These are phyloP conservation scores for Penicillium sclerotiorum DNA, from an alignment of 2,329 filamentous ascomycete genomes.

Conservation along the genomic window DNA sequence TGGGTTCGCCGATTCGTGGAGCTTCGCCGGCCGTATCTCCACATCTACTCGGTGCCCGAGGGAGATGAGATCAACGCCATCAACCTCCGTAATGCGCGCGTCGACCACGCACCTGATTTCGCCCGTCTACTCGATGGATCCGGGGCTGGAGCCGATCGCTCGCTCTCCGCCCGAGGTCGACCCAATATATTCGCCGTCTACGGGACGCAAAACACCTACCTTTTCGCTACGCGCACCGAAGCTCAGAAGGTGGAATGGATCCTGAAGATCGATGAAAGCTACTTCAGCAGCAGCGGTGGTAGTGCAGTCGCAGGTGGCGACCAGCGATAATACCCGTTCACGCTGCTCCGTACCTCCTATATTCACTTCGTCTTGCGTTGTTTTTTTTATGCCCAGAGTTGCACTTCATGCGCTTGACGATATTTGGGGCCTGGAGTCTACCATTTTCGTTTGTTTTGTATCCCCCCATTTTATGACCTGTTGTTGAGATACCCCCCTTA, in stretches of 20 bases:
- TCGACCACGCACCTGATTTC: slow-evolving; percentile 89
- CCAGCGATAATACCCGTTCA: slow-evolving; percentile 18
- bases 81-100: slow-evolving; percentile 83
- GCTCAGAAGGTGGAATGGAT: slow-evolving; percentile 97
- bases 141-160: slow-evolving; percentile 38
- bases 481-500: slow-evolving; percentile 44
- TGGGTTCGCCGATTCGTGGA: slow-evolving; percentile 96
- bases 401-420: slow-evolving; percentile 26
- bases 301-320: slow-evolving; percentile 28
- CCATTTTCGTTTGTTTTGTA: slow-evolving; percentile 15
- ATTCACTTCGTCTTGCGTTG: slow-evolving; percentile 5
- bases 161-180: slow-evolving; percentile 47
- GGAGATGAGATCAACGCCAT: slow-evolving; percentile 90
- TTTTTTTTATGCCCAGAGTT: slow-evolving; percentile 2
- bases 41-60: slow-evolving; percentile 81
- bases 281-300: slow-evolving; percentile 49
- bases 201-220: slow-evolving; percentile 89
- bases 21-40: slow-evolving; percentile 84
- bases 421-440: slow-evolving; percentile 26
- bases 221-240: slow-evolving; percentile 88
- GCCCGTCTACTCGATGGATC: slow-evolving; percentile 69
- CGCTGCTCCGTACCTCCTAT: neutral
- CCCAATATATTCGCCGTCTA: slow-evolving; percentile 91
- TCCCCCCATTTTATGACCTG: slow-evolving; percentile 26
- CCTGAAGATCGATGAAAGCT: slow-evolving; percentile 85